Percentiles rank a stretch among this genome's conserved stretches.
These are phyloP conservation scores for Papiliotrema flavescens DNA, from an alignment of 1,284 basidiomycete genomes.

Conservation along the genomic window DNA sequence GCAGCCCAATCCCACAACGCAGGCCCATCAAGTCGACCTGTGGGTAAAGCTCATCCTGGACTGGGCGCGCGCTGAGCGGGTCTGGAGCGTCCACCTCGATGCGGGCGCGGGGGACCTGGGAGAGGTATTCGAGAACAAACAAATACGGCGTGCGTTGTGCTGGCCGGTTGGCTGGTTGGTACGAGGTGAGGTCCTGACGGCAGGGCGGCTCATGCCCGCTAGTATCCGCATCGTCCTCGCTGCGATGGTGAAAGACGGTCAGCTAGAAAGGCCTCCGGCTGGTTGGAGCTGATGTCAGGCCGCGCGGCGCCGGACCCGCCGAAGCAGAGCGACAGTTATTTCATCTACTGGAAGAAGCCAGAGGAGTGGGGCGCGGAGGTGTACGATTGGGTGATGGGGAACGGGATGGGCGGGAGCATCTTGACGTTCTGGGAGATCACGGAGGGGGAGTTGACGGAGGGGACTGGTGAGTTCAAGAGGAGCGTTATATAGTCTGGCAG, in stretches of 20 bases:
- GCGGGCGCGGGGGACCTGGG: constrained; percentile 24
- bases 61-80: constrained; percentile 47
- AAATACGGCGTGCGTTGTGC: constrained; percentile 37
- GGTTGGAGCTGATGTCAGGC: constrained; percentile 17
- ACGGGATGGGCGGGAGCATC: constrained; percentile 53
- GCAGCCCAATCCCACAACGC: constrained; percentile 53
- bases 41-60: constrained; percentile 52
- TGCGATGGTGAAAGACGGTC: constrained; percentile 43
- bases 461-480: constrained; percentile 31
- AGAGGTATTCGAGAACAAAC: constrained; percentile 45
- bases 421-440: constrained; percentile 57
- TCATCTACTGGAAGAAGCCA: constrained; percentile 54
- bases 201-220: constrained; percentile 33
- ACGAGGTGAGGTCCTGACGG: not conserved
- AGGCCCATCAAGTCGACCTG: constrained; percentile 50
- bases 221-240: constrained; percentile 30
- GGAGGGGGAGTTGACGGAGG: constrained; percentile 51
- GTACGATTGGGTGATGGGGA: constrained; percentile 55
- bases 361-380: constrained; percentile 55
- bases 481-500: not conserved
- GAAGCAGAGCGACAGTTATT: constrained; percentile 40
- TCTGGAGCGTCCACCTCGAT: constrained; percentile 48
- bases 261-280: constrained; percentile 2
- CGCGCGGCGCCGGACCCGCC: constrained; percentile 44
- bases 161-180: not conserved